Conservation (phyloP, 192 early-diverging fungal genomes). For the Umbelopsis sp. region DNA sequence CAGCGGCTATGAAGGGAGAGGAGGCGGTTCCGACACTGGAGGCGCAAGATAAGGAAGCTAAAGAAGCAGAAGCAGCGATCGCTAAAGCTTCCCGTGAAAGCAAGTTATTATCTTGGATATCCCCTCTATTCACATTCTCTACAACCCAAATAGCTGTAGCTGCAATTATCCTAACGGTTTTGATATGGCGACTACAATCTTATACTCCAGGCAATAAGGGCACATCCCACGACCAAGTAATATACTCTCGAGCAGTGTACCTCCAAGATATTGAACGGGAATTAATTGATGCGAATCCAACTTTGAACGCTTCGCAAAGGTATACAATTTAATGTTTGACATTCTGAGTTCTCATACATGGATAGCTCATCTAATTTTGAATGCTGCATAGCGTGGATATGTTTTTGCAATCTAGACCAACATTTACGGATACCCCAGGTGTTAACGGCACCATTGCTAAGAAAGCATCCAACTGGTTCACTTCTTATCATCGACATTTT, state of each 20-base stretch:
- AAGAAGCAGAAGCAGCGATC: neutral
- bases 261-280: constrained; percentile 51
- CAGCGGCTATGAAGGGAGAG: neutral
- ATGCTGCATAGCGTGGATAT: constrained; percentile 28
- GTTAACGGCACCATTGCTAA: neutral
- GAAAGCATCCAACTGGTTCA: constrained; percentile 33
- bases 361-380: neutral
- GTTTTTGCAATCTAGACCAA: constrained; percentile 36
- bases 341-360: neutral
- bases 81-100: neutral
- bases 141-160: neutral
- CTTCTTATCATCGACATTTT: constrained; percentile 43
- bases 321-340: neutral
- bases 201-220: neutral
- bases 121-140: neutral
- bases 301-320: neutral
- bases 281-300: constrained; percentile 17
- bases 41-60: neutral
- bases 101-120: neutral
- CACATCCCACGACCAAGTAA: neutral
- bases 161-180: neutral
- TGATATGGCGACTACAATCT: neutral
- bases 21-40: constrained; percentile 25
- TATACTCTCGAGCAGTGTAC: constrained; percentile 42
- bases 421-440: neutral